Conservation (phyloP, 352 stramenopile genomes). For the Albugo candida region DNA sequence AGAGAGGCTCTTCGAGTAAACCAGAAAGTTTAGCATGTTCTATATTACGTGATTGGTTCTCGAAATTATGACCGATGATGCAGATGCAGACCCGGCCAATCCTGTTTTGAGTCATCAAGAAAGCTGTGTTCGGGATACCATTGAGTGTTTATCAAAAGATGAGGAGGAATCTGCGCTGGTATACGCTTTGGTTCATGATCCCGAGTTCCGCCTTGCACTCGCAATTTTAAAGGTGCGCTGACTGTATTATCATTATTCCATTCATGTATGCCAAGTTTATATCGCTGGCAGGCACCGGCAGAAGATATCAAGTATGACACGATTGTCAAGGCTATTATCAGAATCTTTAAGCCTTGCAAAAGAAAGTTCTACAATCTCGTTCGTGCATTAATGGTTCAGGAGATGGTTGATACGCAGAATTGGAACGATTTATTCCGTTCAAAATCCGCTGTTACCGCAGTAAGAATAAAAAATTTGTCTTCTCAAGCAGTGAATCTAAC, state of each 20-base stretch:
- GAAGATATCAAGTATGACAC: no score
- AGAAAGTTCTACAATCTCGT: conserved; percentile 48
- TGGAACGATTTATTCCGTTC: conserved; percentile 71
- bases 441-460: conserved; percentile 50
- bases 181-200: conserved; percentile 57
- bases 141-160: conserved; percentile 41
- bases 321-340: conserved; percentile 19
- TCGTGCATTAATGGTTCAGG: conserved; percentile 46
- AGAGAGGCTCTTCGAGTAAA: no score
- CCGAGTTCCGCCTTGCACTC: conserved; percentile 49
- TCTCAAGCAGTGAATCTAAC: no score
- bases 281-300: no score
- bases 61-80: no score
- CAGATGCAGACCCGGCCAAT: no score
- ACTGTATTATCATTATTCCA: no score
- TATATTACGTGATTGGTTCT: no score
- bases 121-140: no score
- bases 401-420: conserved; percentile 61
- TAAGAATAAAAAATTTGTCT: not conserved
- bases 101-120: no score
- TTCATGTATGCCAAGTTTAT: no score
- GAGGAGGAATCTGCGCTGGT: conserved; percentile 47
- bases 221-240: conserved; percentile 5
- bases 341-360: conserved; percentile 48
- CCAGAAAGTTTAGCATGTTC: no score